These are phyloP conservation scores for Xerocomus amazonicus DNA, from an alignment of 1,284 basidiomycete species.

Conservation along the genomic window DNA sequence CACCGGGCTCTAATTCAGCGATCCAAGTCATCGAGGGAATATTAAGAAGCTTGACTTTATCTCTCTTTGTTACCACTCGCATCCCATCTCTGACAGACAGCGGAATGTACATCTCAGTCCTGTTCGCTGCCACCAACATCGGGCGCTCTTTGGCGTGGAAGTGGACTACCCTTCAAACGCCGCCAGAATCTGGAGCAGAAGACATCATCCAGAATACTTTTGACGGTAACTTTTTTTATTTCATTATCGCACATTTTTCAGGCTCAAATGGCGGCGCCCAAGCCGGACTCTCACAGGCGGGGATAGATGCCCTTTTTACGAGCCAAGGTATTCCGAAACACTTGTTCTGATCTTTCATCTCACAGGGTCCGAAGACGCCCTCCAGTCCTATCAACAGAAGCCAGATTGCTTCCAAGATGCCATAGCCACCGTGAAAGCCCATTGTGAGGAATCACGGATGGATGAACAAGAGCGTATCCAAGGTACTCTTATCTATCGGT, in stretches of 20 bases:
- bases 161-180: slow-evolving; percentile 25
- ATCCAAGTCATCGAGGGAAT: neutral
- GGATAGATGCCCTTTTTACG: slow-evolving; percentile 15
- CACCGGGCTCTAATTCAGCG: neutral
- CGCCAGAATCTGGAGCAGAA: slow-evolving; percentile 13
- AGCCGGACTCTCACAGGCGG: slow-evolving; percentile 20
- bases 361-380: slow-evolving; percentile 19
- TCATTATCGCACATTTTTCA: slow-evolving; percentile 7
- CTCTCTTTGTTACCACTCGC: neutral
- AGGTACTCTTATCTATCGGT: slow-evolving; percentile 30
- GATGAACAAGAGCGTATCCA: slow-evolving; percentile 56
- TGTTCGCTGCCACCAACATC: slow-evolving; percentile 14
- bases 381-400: slow-evolving; percentile 33
- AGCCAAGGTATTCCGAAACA: slow-evolving; percentile 21
- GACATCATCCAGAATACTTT: slow-evolving; percentile 15
- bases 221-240: slow-evolving; percentile 20
- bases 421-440: slow-evolving; percentile 42
- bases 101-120: slow-evolving; percentile 6
- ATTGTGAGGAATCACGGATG: slow-evolving; percentile 56
- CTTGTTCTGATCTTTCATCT: slow-evolving; percentile 6
- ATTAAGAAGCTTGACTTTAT: neutral
- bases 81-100: slow-evolving; percentile 1
- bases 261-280: slow-evolving; percentile 13
- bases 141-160: slow-evolving; percentile 25
- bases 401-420: slow-evolving; percentile 65